Evolutionary conservation across 129 eudicot species (phyloP), one percentile per base, ranked within the genome.

Genomic region (Flaveria trinervia): DNA sequence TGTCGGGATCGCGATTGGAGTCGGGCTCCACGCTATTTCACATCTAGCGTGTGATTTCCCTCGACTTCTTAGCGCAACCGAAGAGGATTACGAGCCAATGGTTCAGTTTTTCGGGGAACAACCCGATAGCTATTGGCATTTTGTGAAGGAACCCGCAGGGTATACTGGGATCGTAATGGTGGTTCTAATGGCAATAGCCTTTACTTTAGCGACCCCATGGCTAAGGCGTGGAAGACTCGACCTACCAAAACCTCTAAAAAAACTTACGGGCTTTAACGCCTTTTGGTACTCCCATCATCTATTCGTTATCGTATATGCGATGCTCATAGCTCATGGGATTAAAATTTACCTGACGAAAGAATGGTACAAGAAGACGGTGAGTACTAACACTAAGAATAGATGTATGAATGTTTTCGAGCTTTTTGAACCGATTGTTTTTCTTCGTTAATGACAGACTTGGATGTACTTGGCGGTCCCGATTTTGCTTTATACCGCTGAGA

Each of bases 221-320:
- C 76, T 89, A 22, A 72, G 91, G 46, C 78, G 85, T 30, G 86
- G 86, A 60, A 68, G 77, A 48, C 76, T 89, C 51, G 68, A 75
- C 54, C 75, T 84, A 26, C 89, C 87, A 1, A 84, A 80, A 33
- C 69, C 77, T 17, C 50, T 86, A 18, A 83, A 89, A 46, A 78
- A 70, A 75, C 89, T 89, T 13, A 86, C 90, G 0, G 91, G 94
- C 2, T 89, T 84, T 68, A 84, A 89, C 17, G 93, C 88, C n/a
- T 89, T 89, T 74, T 89, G 91, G 94, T 89, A 89, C 79, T 84
- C 91, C 28, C 94, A 89, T 68, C 94, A 89, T 71, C 74, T 89
- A 5, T 86, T 89, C 22, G 41, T 84, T 55, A 79, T 89, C 22
- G 91, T 89, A 64, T 86, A 89, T 62, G 52, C 73, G 23, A 70